These are phyloP conservation scores for Verticillium isaacii DNA, from an alignment of 2,329 filamentous ascomycete genomes.

Conservation along the genomic window DNA sequence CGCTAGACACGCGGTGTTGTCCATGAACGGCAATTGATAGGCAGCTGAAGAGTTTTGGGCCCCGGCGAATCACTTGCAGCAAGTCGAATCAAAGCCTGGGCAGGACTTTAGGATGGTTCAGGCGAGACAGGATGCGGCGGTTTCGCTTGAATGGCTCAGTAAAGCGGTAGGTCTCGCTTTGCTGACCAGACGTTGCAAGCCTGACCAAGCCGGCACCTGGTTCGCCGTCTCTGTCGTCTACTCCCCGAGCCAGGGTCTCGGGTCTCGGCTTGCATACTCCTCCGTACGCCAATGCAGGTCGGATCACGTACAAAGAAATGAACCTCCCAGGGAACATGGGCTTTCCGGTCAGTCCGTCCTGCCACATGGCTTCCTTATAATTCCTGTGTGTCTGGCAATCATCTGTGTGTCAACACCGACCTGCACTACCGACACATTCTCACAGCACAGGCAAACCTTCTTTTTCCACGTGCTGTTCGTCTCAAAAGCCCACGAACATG, in stretches of 20 bases:
- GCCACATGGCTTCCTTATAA: not conserved
- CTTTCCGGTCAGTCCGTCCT: not conserved
- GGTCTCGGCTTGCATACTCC: not conserved
- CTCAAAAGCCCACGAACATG: slow-evolving; percentile 1
- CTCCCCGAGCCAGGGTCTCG: not conserved
- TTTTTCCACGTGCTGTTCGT: not conserved
- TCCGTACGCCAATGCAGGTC: not conserved
- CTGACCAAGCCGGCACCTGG: not conserved
- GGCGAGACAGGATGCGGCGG: not conserved
- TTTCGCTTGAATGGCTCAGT: not conserved
- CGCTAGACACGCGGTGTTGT: not conserved
- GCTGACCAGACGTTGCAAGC: no score
- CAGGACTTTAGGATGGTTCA: not conserved
- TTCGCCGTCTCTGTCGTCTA: not conserved
- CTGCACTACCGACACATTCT: not conserved
- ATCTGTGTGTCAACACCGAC: not conserved
- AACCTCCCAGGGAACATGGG: not conserved
- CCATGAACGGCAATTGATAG: not conserved
- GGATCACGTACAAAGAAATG: not conserved
- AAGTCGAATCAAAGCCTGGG: not conserved
- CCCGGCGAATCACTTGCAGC: not conserved
- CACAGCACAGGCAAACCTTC: not conserved
- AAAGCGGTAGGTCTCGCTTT: not conserved
- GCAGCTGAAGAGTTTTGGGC: not conserved
- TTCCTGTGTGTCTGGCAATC: not conserved